A percentile compares a stretch with the other conserved stretches of the same genome.
These are phyloP conservation scores for Linum trigynum DNA, from an alignment of 345 rosid species.

Conservation along the genomic window DNA sequence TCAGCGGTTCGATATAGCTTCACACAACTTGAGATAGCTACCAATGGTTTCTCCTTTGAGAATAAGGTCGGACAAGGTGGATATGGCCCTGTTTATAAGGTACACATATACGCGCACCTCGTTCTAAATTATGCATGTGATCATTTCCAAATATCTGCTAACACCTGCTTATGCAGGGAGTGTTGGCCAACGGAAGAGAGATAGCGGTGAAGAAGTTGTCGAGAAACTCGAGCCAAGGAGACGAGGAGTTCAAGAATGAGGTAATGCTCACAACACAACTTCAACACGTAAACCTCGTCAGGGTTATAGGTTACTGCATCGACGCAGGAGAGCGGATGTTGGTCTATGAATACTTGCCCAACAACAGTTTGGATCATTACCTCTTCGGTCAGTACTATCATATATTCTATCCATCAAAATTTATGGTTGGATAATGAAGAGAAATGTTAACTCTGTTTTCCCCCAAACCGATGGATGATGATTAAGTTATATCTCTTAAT, in stretches of 20 bases:
- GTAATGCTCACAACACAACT: neutral
- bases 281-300: neutral
- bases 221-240: no score
- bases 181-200: neutral
- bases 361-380: neutral
- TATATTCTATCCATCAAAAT: neutral
- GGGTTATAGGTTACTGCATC: neutral
- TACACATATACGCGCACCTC: no score
- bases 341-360: neutral
- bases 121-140: no score
- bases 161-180: neutral
- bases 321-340: neutral
- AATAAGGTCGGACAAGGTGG: neutral
- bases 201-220: constrained; percentile 1
- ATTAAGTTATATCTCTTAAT: neutral
- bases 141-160: no score
- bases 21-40: neutral
- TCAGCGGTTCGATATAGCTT: neutral
- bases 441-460: no score
- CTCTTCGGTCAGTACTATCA: neutral
- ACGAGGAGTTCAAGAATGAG: no score
- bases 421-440: neutral
- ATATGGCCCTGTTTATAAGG: neutral
- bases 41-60: neutral
- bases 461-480: no score